Conservation (phyloP, 306 rosid species). For the Malus sieversii region DNA sequence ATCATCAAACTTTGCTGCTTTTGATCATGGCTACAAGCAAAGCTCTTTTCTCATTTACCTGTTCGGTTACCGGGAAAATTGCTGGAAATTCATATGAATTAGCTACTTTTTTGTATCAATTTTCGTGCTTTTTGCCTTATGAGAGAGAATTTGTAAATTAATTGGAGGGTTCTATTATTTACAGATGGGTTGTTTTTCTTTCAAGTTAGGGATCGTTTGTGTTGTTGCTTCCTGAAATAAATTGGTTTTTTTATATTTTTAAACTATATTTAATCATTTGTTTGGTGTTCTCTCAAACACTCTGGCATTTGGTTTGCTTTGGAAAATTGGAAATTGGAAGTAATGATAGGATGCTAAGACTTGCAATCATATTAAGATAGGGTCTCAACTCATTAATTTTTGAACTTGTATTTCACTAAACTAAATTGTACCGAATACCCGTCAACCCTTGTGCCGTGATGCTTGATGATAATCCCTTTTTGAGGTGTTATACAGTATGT, state of each 20-base stretch:
- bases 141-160: slow-evolving; percentile 8
- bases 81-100: not conserved
- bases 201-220: not conserved
- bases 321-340: not conserved
- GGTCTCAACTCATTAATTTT: not conserved
- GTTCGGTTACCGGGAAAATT: not conserved
- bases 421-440: not conserved
- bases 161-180: slow-evolving; percentile 17
- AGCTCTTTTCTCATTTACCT: not conserved
- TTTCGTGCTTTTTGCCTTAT: not conserved
- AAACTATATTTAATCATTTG: not conserved
- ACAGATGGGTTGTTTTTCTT: not conserved
- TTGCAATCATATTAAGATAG: not conserved
- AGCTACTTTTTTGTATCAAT: not conserved
- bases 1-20: not conserved
- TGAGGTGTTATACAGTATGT: not conserved
- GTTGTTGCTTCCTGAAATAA: not conserved
- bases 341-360: not conserved
- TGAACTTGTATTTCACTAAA: not conserved
- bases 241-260: not conserved
- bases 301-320: not conserved
- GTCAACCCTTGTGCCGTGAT: not conserved
- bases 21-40: not conserved
- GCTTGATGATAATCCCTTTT: slow-evolving; percentile 1
- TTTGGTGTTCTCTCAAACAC: not conserved